Conservation (phyloP, 2,329 filamentous ascomycete species). For the Metarhizium rileyi region DNA sequence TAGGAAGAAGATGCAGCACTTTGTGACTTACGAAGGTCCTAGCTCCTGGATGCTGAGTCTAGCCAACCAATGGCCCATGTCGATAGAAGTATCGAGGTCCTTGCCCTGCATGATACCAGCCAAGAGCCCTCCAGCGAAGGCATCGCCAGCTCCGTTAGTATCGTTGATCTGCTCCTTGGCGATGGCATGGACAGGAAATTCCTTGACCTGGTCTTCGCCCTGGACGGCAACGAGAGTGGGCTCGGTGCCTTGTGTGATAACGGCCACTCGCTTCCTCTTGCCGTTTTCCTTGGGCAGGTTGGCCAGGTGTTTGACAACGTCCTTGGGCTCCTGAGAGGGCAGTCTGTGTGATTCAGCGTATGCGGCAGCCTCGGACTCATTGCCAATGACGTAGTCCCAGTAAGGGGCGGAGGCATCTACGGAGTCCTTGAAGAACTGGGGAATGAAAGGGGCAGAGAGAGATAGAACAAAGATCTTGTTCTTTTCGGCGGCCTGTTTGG, state of each 20-base stretch:
- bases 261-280: constrained; percentile 72
- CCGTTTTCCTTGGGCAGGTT: constrained; percentile 87
- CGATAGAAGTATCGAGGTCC: constrained; percentile 64
- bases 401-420: constrained; percentile 80
- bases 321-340: constrained; percentile 65
- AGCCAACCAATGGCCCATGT: constrained; percentile 96
- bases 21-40: constrained; percentile 75
- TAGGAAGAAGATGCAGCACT: neutral
- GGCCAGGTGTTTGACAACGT: constrained; percentile 78
- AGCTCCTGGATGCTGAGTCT: constrained; percentile 89
- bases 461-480: constrained; percentile 92
- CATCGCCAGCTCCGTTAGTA: constrained; percentile 94
- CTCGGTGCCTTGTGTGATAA: constrained; percentile 90
- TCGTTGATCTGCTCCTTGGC: constrained; percentile 74
- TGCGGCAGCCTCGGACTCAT: constrained; percentile 86
- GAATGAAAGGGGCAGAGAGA: constrained; percentile 90
- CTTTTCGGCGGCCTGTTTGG: constrained; percentile 76
- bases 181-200: constrained; percentile 76
- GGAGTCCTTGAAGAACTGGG: constrained; percentile 95
- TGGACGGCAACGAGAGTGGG: constrained; percentile 78
- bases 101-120: constrained; percentile 84
- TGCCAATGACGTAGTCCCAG: constrained; percentile 94
- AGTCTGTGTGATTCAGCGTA: constrained; percentile 78
- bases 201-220: constrained; percentile 58
- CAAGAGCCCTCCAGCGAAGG: constrained; percentile 89